A percentile compares a stretch with the other conserved stretches of the same genome.
phyloP scores from a whole-genome alignment of 1,139 yeast genomes.

The Sugiyamaella xylanicola region DNA sequence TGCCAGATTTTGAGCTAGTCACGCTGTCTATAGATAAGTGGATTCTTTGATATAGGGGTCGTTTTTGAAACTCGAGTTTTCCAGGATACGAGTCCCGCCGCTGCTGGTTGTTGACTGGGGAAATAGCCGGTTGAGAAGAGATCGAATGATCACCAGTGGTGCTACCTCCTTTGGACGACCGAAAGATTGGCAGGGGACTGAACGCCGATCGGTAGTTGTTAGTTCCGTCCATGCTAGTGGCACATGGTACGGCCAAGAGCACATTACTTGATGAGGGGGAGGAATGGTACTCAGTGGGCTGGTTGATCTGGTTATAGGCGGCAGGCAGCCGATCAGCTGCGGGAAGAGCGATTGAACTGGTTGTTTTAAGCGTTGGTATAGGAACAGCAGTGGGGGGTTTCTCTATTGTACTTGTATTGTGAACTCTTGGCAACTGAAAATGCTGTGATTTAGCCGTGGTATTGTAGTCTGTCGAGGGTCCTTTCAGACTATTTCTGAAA shows the following conservation, averaged over 20 bases:
- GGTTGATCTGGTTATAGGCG: background rate
- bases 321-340: background rate
- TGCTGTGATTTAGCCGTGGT: too few relatives aligned
- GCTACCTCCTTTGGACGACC: background rate
- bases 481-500: too few relatives aligned
- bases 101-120: background rate
- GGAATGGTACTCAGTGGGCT: background rate
- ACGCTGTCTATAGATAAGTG: background rate
- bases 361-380: too few relatives aligned
- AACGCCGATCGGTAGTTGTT: background rate
- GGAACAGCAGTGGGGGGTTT: too few relatives aligned
- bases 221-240: background rate
- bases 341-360: too few relatives aligned
- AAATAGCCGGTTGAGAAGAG: background rate
- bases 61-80: background rate
- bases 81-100: background rate
- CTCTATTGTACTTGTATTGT: too few relatives aligned
- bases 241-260: background rate
- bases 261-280: background rate
- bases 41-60: background rate
- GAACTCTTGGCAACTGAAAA: too few relatives aligned
- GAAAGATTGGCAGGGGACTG: constrained; percentile 1
- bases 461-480: too few relatives aligned
- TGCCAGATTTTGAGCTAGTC: background rate
- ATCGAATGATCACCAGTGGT: background rate